Evolutionary conservation across 176 grass and related monocot genomes (phyloP).

Genomic region (Areca catechu): DNA sequence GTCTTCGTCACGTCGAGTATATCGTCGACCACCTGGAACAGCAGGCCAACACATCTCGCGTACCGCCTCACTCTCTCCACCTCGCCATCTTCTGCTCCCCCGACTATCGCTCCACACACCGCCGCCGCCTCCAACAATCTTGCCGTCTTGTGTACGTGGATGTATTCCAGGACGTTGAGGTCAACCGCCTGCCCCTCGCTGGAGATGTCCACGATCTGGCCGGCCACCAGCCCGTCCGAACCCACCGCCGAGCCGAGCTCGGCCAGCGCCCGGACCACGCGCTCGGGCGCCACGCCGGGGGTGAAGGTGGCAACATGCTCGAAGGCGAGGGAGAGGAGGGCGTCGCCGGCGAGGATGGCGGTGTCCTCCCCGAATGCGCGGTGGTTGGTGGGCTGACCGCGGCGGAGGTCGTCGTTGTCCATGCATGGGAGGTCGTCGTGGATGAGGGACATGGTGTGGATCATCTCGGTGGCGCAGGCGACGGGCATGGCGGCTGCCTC

Average conservation of each 20-base stretch:
- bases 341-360: conserved; percentile 38
- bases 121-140: conserved; percentile 37
- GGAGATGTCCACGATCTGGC: conserved; percentile 33
- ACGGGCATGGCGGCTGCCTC: conserved; percentile 11
- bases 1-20: conserved; percentile 39
- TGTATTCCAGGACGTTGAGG: conserved; percentile 30
- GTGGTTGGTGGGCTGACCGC: conserved; percentile 31
- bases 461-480: conserved; percentile 50
- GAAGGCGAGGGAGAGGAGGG: conserved; percentile 41
- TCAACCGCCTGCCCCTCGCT: conserved; percentile 19
- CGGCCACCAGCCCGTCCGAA: conserved; percentile 19
- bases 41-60: conserved; percentile 23
- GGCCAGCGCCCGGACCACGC: conserved; percentile 18
- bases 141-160: conserved; percentile 48
- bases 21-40: conserved; percentile 49
- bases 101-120: conserved; percentile 24
- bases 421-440: conserved; percentile 66
- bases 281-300: conserved; percentile 7
- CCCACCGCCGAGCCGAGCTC: conserved; percentile 35
- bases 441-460: conserved; percentile 41
- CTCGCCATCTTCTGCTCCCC: conserved; percentile 8
- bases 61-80: conserved; percentile 31
- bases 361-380: conserved; percentile 29
- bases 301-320: conserved; percentile 20
- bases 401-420: conserved; percentile 44